phyloP scores from a whole-genome alignment of 202 grass and related monocot genomes.

The Setaria viridis region DNA sequence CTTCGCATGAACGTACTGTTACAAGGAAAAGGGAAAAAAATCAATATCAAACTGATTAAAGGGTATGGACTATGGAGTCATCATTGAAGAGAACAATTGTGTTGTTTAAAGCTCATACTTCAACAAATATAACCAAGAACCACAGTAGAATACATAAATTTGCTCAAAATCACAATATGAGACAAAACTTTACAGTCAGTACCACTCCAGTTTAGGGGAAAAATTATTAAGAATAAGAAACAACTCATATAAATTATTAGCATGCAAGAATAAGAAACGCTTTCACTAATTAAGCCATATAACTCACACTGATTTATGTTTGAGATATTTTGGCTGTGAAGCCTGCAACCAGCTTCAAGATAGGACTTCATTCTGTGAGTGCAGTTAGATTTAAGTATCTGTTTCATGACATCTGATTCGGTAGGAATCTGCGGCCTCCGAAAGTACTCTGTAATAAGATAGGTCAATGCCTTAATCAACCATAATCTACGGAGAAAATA shows the following conservation, averaged over 20 bases:
- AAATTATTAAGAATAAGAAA: not conserved
- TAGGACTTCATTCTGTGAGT: slow-evolving; percentile 72
- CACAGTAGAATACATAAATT: not conserved
- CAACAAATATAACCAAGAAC: not conserved
- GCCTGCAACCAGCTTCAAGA: slow-evolving; percentile 58
- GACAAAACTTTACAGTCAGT: not conserved
- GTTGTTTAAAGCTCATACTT: not conserved
- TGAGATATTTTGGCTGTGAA: slow-evolving; percentile 42
- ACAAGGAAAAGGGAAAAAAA: slow-evolving; percentile 1
- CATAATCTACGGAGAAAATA: not conserved
- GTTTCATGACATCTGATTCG: slow-evolving; percentile 40
- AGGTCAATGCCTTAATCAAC: not conserved
- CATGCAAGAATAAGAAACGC: not conserved
- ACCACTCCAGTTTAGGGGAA: not conserved
- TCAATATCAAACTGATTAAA: slow-evolving; percentile 34
- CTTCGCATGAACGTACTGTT: slow-evolving; percentile 61
- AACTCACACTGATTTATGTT: slow-evolving; percentile 81
- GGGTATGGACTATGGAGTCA: not conserved
- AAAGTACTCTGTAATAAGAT: slow-evolving; percentile 49
- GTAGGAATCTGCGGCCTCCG: slow-evolving; percentile 50
- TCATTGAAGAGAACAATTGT: not conserved
- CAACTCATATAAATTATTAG: not conserved
- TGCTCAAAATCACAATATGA: not conserved
- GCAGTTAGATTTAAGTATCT: slow-evolving; percentile 66
- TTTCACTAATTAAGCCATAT: slow-evolving; percentile 11